phyloP scores from a whole-genome alignment of 2,329 filamentous ascomycete genomes.

The Diaporthe caulivora region DNA sequence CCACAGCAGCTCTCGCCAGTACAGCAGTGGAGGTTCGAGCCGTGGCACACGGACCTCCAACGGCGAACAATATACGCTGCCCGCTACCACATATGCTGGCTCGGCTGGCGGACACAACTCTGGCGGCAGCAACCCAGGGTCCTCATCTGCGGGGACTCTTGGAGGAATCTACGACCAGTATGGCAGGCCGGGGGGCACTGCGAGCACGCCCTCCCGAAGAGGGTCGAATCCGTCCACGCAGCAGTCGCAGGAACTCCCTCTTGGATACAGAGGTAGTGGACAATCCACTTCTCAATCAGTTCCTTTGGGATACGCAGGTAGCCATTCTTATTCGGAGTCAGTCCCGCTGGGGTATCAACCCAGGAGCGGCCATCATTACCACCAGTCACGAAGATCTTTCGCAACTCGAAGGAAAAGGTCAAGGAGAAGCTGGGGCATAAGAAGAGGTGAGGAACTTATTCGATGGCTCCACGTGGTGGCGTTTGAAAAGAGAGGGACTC shows the following conservation, averaged over 20 bases:
- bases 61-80: too few species aligned
- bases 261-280: neutral
- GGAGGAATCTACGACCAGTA: neutral
- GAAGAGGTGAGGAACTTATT: too few species aligned
- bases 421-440: too few species aligned
- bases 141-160: neutral
- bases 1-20: neutral
- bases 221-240: neutral
- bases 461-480: too few species aligned
- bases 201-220: neutral
- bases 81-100: neutral
- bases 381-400: too few species aligned
- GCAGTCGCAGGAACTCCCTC: neutral
- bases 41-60: too few species aligned
- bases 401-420: too few species aligned
- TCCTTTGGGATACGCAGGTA: too few species aligned
- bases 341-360: too few species aligned
- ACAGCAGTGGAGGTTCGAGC: neutral
- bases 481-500: too few species aligned
- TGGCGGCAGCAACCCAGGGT: neutral
- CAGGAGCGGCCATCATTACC: too few species aligned
- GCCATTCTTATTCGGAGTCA: neutral
- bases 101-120: neutral
- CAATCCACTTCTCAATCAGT: too few species aligned
- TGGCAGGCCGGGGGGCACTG: neutral